Base-by-base conservation (phyloP, 192 early-diverging fungal genomes). In the Podila horticola region DNA sequence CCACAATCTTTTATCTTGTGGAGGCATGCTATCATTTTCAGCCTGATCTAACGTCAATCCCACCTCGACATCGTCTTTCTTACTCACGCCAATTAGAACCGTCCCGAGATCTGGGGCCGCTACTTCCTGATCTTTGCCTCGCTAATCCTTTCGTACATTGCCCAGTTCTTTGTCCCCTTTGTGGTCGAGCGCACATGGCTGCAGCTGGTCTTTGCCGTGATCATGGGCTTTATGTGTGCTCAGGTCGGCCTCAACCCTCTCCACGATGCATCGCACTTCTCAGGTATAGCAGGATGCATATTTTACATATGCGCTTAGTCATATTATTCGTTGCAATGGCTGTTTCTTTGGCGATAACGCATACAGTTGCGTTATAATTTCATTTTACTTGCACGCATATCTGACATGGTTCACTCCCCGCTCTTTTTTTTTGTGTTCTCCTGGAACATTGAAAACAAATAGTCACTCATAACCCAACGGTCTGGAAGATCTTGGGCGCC, bases 221-320 rank as follows among this genome's bases (percentile, higher is more conserved):
- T 86, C n/a, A 58, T 88, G 69, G 88, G 88, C 17, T 84, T 90
- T 52, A 55, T 79, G 4, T 84, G 75, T 49, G 87, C 88, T 15
- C 87, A 90, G 58, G 82, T 84, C 49, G 88, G 88, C 63, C 75
- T 90, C 15, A 87, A 86, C 62, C 88, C 82, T 30, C 72, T 90
- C 8, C 88, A 90, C 58, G 88, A 90, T 61, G 85, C 84, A n/a
- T 86, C 86, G 11, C 88, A 90, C 48, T 88, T 85, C 65, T 74
- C 86, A 58, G 79, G 87, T 82, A 74, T 36, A 45, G 15, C 41
- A 45, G 15, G 15, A 1, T 1, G 15, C 41, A 45, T 45, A 36
- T 36, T 36, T 71, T 52, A 19, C 24, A 55, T 55, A 24, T 55
- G 24, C 52, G 52, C 52, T 55, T 55, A 55, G 52, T 55, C 52